Percentiles rank a stretch among this genome's conserved stretches.
These are phyloP conservation scores for Panicum miliaceum DNA, from an alignment of 176 grass and related monocot genomes.

Conservation along the genomic window DNA sequence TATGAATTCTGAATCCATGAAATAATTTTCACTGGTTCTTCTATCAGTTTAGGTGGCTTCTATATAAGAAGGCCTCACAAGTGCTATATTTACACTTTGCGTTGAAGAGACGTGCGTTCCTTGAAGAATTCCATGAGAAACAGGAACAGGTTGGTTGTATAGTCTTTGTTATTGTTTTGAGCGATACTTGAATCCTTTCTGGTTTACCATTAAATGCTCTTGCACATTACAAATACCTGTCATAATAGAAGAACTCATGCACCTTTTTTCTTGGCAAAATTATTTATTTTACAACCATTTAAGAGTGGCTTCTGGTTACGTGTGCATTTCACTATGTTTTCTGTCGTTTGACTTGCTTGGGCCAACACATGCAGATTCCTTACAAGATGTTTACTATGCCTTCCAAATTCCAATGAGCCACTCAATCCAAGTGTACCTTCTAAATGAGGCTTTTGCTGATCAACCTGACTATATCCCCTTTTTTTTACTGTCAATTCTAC, in stretches of 20 bases:
- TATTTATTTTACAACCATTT: not conserved
- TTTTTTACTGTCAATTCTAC: not conserved
- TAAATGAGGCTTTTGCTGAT: not conserved
- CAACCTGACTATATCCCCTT: not conserved
- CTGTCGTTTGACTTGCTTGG: conserved; percentile 24
- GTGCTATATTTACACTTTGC: conserved; percentile 81
- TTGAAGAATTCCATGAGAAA: conserved; percentile 84
- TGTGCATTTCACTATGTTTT: conserved; percentile 22
- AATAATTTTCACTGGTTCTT: conserved; percentile 35
- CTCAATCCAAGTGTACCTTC: not conserved
- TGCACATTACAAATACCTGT: not conserved
- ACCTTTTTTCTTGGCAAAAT: not conserved
- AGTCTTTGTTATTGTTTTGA: conserved; percentile 12
- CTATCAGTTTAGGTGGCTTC: conserved; percentile 74
- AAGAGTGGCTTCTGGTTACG: not conserved
- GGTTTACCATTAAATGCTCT: not conserved
- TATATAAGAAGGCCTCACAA: conserved; percentile 71
- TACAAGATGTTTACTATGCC: not conserved
- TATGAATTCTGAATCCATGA: conserved; percentile 23
- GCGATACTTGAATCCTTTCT: conserved; percentile 20
- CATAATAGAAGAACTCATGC: not conserved
- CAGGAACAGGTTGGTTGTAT: conserved; percentile 67
- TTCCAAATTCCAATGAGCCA: not conserved
- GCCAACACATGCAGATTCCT: conserved; percentile 10
- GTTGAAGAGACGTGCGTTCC: conserved; percentile 69